These are phyloP conservation scores for Xylariaceae sp. DNA, from an alignment of 2,329 filamentous ascomycete genomes.

Conservation along the genomic window DNA sequence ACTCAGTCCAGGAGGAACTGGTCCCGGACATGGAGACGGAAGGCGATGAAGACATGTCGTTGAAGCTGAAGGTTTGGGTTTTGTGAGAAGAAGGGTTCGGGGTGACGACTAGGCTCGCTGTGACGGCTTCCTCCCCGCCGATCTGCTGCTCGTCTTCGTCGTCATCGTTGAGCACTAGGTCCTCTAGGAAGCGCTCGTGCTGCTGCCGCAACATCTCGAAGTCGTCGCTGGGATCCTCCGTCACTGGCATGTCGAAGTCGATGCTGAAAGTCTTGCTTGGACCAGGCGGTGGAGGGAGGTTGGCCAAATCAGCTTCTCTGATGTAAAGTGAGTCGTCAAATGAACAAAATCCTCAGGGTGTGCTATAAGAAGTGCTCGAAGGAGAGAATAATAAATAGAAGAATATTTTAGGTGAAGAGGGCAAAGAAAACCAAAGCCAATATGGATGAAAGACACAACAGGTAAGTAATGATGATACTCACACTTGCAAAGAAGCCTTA, in stretches of 20 bases:
- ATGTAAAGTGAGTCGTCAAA: conserved; percentile 7
- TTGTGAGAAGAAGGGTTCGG: neutral
- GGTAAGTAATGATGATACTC: conserved; percentile 33
- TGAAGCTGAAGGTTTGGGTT: conserved; percentile 35
- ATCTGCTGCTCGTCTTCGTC: conserved; percentile 29
- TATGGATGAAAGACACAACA: neutral
- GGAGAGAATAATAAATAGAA: neutral
- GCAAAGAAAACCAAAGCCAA: no score
- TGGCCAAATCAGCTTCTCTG: conserved; percentile 28
- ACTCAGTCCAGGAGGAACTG: conserved; percentile 19
- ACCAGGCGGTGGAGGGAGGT: conserved; percentile 45
- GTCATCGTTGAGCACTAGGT: conserved; percentile 45
- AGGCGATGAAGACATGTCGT: conserved; percentile 33
- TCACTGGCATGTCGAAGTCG: conserved; percentile 55
- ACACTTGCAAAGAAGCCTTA: conserved; percentile 49
- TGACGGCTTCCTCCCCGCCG: conserved; percentile 3
- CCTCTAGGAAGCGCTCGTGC: conserved; percentile 53
- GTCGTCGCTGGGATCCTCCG: conserved; percentile 47
- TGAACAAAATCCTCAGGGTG: no score
- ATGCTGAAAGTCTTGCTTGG: conserved; percentile 60
- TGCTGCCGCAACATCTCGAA: conserved; percentile 52
- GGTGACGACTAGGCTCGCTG: neutral
- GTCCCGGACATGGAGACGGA: conserved; percentile 23
- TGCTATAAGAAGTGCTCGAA: no score
- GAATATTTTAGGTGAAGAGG: neutral